Evolutionary conservation across 2,329 filamentous ascomycete species (phyloP).

Genomic region (Hypoxylon sp.): DNA sequence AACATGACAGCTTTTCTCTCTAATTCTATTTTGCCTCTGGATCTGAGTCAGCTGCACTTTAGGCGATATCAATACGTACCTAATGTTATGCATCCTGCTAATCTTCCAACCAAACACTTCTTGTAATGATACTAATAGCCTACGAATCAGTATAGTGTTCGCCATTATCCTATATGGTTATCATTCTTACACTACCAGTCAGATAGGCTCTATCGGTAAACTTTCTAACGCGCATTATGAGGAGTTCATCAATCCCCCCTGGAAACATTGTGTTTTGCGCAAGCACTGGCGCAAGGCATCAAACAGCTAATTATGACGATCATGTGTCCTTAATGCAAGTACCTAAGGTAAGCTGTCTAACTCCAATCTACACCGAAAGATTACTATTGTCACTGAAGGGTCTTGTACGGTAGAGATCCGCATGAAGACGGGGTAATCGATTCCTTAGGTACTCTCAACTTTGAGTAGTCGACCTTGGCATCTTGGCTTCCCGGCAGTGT

Average conservation of each 20-base stretch:
- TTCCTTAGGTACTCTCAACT: background rate
- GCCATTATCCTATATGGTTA: background rate
- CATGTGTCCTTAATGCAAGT: background rate
- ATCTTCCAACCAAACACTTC: conserved; percentile 44
- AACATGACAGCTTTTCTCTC: background rate
- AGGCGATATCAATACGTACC: conserved; percentile 13
- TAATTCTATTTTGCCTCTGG: conserved; percentile 5
- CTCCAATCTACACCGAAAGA: background rate
- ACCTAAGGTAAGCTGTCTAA: background rate
- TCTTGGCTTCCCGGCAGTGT: conserved; percentile 10
- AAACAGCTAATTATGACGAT: background rate
- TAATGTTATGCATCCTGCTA: conserved; percentile 6
- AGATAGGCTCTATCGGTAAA: background rate
- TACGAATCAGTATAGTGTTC: conserved; percentile 53
- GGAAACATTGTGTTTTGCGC: background rate
- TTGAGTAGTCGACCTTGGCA: conserved; percentile 3
- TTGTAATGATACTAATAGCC: background rate
- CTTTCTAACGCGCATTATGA: background rate
- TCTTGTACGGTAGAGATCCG: background rate
- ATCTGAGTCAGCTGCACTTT: conserved; percentile 34
- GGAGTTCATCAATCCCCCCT: background rate
- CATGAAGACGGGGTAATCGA: conserved; percentile 7
- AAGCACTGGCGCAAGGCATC: background rate
- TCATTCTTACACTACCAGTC: background rate
- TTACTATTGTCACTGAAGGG: background rate